Conservation (phyloP, 345 rosid genomes). For the Nephelium lappaceum region DNA sequence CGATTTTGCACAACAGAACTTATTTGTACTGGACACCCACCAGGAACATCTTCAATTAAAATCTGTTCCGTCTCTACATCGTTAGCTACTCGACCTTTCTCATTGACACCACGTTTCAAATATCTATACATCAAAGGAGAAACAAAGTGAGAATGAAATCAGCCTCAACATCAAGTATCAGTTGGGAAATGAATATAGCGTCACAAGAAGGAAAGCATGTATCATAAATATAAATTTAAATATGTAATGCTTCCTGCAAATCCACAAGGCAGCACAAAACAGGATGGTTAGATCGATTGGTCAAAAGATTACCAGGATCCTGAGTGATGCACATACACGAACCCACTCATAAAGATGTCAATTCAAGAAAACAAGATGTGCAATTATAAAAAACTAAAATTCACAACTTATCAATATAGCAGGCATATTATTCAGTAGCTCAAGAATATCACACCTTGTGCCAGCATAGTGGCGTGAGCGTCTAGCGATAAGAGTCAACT, state of each 20-base stretch:
- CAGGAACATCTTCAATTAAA: constrained; percentile 77
- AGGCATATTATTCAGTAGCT: constrained; percentile 4
- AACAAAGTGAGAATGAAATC: constrained; percentile 19
- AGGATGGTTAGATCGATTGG: constrained; percentile 1
- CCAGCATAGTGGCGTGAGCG: constrained; percentile 97
- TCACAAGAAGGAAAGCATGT: background rate
- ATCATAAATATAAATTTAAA: background rate
- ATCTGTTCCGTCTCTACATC: constrained; percentile 99
- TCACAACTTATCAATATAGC: background rate
- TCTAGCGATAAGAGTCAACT: constrained; percentile 79
- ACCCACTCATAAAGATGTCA: background rate
- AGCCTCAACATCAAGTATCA: constrained; percentile 16
- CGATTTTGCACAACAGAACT: constrained; percentile 95
- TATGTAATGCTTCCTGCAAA: background rate
- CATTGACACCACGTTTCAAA: constrained; percentile 90
- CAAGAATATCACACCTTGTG: constrained; percentile 62
- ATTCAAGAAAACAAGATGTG: background rate
- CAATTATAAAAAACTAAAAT: background rate
- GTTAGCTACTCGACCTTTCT: constrained; percentile 95
- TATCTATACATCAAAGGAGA: constrained; percentile 49
- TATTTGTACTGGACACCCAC: constrained; percentile 58
- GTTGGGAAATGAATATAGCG: background rate
- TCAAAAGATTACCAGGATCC: background rate
- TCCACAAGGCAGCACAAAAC: background rate
- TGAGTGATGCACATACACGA: background rate